Evolutionary conservation across 2,329 filamentous ascomycete species (phyloP), one percentile per base, ranked within the genome.

Genomic region (Botrytis byssoidea): DNA sequence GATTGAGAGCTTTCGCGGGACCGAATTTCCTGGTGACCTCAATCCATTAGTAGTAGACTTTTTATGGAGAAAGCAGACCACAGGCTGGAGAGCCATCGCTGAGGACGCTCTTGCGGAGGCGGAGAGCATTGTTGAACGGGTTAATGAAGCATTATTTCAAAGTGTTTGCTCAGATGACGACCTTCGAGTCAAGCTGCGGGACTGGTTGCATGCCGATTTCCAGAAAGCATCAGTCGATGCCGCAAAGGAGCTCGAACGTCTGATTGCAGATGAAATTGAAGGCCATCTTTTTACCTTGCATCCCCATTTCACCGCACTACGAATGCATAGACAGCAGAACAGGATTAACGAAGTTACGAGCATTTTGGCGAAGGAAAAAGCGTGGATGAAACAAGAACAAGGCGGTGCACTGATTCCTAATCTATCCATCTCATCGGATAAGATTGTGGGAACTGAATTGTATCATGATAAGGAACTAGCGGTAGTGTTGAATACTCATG

Each of bases 211-310:
- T 22, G 70, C 73, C 18, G 75, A 76, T 32, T 74, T 70, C 25
- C 44, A 55, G 14, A 72, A 72, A 60, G 74, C 71, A 9, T 73
- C 68, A 25, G 35, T 60, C 16, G 42, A 74, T 66, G 76, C 76
- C 1, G 70, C 66, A 14, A 22, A 40, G 20, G 76, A 77, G 64
- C 69, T 77, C 18, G n/a, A 74, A 22, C 71, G 63, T 20, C 59
- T 77, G 14, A 20, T 77, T 22, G 44, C 32, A 9, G 71, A 76
- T 67, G 75, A 77, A 37, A 46, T 60, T 10, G 51, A 68, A 16
- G 64, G 66, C n/a, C 70, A 74, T 40, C 46, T 77, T 1, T 74
- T 74, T 46, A 74, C 76, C 12, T 73, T 76, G n/a, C 67, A 77
- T 57, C 76, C 75, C 6, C 37, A 8, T 74, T 64, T 48, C 25